phyloP scores from a whole-genome alignment of 495 filamentous ascomycete species.

The Annulohypoxylon nitens region DNA sequence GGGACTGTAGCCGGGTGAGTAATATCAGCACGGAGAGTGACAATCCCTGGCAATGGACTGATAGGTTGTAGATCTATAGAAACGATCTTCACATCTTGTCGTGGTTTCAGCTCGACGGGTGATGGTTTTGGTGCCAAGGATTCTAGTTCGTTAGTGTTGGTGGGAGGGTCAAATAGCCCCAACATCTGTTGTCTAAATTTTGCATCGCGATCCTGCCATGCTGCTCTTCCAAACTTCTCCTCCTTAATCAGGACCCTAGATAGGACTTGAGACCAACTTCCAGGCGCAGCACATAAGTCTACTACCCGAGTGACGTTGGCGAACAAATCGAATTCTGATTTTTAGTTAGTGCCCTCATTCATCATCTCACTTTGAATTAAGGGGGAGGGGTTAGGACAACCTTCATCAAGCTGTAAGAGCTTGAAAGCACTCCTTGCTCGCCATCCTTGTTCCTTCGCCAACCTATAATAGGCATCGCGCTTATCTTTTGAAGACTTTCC shows the following conservation, averaged over 20 bases:
- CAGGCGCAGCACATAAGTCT: conserved; percentile 95
- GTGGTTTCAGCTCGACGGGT: conserved; percentile 60
- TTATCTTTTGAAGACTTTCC: conserved; percentile 99
- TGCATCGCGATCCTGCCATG: conserved; percentile 85
- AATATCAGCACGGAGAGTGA: conserved; percentile 92
- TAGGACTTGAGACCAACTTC: conserved; percentile 96
- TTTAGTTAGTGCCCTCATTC: conserved; percentile 39
- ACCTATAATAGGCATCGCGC: conserved; percentile 95
- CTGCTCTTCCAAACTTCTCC: conserved; percentile 84
- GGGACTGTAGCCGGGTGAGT: conserved; percentile 96
- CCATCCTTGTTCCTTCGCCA: conserved; percentile 99
- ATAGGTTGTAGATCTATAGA: conserved; percentile 97
- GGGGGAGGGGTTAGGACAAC: conserved; percentile 44
- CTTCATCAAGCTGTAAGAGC: conserved; percentile 92
- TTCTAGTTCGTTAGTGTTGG: conserved; percentile 48
- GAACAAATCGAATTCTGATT: conserved; percentile 91
- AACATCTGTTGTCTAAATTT: conserved; percentile 68
- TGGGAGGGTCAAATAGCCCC: conserved; percentile 54
- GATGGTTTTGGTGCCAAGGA: conserved; percentile 27
- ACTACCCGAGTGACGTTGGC: conserved; percentile 89
- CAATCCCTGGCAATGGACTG: conserved; percentile 90
- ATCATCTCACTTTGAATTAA: not conserved
- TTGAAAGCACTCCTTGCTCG: conserved; percentile 97
- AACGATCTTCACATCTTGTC: conserved; percentile 89
- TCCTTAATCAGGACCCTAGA: conserved; percentile 92